These are phyloP conservation scores for Nymphaea thermarum DNA, from an alignment of 164 flowering plant genomes.

Conservation along the genomic window DNA sequence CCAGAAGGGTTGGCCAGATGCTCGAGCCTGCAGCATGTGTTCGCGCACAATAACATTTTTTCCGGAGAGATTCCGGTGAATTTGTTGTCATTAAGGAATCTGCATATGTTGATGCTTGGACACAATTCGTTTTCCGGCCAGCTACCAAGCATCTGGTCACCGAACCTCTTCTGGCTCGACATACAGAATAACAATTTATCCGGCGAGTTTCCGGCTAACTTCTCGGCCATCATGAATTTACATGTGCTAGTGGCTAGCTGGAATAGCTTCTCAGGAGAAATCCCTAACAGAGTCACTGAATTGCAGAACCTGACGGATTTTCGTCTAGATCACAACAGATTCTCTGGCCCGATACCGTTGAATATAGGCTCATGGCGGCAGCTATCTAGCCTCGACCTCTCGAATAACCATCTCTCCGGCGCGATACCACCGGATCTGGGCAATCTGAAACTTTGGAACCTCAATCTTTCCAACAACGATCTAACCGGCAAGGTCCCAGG, in stretches of 20 bases:
- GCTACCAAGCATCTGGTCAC: constrained; percentile 23
- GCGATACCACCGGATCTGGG: constrained; percentile 49
- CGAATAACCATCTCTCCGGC: constrained; percentile 39
- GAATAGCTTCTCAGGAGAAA: constrained; percentile 59
- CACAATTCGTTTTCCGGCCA: constrained; percentile 41
- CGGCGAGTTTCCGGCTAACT: constrained; percentile 30
- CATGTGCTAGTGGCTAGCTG: constrained; percentile 5
- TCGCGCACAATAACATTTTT: constrained; percentile 28
- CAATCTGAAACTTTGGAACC: constrained; percentile 22
- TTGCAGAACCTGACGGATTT: constrained; percentile 18
- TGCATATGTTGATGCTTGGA: constrained; percentile 24
- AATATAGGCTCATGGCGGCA: constrained; percentile 31
- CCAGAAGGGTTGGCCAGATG: constrained; percentile 55
- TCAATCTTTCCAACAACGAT: constrained; percentile 43
- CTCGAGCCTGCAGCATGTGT: constrained; percentile 17
- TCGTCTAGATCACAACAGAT: constrained; percentile 33
- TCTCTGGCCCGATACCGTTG: constrained; percentile 55
- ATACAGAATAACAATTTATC: constrained; percentile 41
- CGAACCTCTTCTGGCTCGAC: constrained; percentile 34
- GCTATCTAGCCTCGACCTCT: constrained; percentile 35
- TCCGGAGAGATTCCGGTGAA: constrained; percentile 43
- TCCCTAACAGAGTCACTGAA: constrained; percentile 47
- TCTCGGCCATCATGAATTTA: constrained; percentile 32
- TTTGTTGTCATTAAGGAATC: constrained; percentile 24
- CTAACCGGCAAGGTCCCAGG: constrained; percentile 53